Conservation (phyloP, 139 green algal species). For the Volvox africanus region DNA sequence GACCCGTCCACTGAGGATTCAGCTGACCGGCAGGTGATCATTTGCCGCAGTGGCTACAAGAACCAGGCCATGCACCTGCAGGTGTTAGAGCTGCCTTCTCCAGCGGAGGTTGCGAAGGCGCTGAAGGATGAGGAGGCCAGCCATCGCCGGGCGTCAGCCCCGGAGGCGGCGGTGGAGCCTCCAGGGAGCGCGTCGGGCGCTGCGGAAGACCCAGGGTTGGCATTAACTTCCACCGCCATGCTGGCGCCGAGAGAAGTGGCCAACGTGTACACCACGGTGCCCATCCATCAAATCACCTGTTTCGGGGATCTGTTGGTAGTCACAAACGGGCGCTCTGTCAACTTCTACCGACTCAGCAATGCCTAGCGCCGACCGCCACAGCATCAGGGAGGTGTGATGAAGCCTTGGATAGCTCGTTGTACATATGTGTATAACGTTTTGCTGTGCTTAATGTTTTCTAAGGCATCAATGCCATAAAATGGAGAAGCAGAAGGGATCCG, state of each 20-base stretch:
- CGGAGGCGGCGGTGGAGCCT: not conserved
- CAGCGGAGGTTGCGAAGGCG: not conserved
- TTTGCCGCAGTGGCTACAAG: slow-evolving; percentile 34
- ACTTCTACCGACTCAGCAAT: slow-evolving; percentile 21
- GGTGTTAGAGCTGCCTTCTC: slow-evolving; percentile 27
- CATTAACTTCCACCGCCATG: not conserved
- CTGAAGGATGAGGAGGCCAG: not conserved
- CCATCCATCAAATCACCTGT: slow-evolving; percentile 15
- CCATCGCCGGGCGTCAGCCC: not conserved
- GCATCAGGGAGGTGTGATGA: no score
- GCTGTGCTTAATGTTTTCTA: no score
- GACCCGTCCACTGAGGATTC: not conserved
- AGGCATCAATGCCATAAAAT: no score
- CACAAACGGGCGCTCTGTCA: slow-evolving; percentile 4
- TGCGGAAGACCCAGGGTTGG: not conserved
- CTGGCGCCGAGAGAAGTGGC: slow-evolving; percentile 17
- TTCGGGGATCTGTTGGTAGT: slow-evolving; percentile 34
- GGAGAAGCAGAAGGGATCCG: no score
- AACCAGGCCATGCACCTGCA: slow-evolving; percentile 30
- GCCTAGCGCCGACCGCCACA: not conserved
- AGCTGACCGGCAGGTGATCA: slow-evolving; percentile 7
- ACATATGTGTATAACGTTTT: no score
- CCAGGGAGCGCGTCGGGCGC: not conserved
- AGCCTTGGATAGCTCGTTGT: no score
- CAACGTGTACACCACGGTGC: slow-evolving; percentile 19